A percentile compares a stretch with the other conserved stretches of the same genome.
phyloP scores from a whole-genome alignment of 306 rosid genomes.

The Spatholobus suberectus region DNA sequence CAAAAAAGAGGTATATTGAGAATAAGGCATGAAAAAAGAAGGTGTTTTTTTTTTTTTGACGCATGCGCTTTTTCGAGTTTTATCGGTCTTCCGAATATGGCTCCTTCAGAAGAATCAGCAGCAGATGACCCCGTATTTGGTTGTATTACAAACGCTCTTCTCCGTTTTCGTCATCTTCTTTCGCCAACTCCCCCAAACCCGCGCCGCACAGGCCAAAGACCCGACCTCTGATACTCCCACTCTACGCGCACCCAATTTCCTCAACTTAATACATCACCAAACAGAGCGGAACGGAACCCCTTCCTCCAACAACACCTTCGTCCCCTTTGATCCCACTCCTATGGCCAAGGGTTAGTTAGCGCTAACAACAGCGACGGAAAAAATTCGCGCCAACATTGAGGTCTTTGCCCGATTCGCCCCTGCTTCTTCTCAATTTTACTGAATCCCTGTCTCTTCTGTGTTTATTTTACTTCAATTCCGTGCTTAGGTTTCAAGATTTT shows the following conservation, averaged over 20 bases:
- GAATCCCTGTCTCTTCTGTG: background rate
- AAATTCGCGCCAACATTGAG: background rate
- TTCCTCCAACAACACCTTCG: background rate
- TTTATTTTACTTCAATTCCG: background rate
- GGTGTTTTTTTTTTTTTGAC: background rate
- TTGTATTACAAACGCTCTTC: background rate
- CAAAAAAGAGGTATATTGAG: background rate
- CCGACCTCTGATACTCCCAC: background rate
- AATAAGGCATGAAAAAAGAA: background rate
- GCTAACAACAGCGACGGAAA: background rate
- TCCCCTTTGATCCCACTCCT: background rate
- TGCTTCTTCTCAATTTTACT: conserved; percentile 24
- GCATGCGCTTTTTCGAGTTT: background rate
- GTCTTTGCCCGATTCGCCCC: conserved; percentile 1
- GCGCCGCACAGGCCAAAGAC: conserved; percentile 11
- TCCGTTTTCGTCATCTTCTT: background rate
- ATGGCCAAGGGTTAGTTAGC: background rate
- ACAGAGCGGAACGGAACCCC: background rate
- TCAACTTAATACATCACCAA: background rate
- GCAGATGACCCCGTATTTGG: conserved; percentile 27
- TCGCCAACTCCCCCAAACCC: conserved; percentile 4
- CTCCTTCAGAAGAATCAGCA: conserved; percentile 35
- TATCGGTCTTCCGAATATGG: conserved; percentile 34
- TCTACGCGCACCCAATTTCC: background rate
- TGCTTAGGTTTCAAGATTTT: background rate